Base-by-base conservation (phyloP, 1,139 yeast species). In the Pichia norvegensis region DNA sequence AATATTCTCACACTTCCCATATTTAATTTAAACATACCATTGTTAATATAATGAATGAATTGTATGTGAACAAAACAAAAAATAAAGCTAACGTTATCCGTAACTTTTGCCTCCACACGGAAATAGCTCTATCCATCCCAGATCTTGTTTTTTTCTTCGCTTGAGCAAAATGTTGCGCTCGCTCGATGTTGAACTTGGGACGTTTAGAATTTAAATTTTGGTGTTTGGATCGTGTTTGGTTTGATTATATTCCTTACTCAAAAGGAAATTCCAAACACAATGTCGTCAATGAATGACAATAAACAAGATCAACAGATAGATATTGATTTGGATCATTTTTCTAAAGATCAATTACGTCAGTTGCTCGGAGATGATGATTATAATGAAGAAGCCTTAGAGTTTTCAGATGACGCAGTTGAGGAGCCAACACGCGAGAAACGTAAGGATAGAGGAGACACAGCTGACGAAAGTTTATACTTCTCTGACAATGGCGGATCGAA, bases 291-390 rank as follows among this genome's bases (percentile, higher is more conserved):
- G 11, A 25, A 25, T 13, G 11, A 10, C 6, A 27, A 27, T 11
- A 27, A 13, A 27, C 4, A 27, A 13, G 27, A 35, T n/a, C 22
- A 23, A 8, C 31, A 42, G 19, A 35, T 41, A 6, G 54, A 51
- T 27, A 38, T 49, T 21, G 48, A 54, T 13, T 45, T 59, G 23
- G 60, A 57, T 17, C 57, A 59, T 11, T 54, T 53, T 5, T 54
- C 59, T 38, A 58, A 62, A 31, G 59, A 54, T 10, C 53, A 53
- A n/a, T 53, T 61, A 27, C 58, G 65, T 37, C 60, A 55, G 21
- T 48, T 61, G 36, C 53, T 61, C 13, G 57, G 46, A 17, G 46
- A 67, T 47, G 68, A 64, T n/a, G 69, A 65, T 38, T 71, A 68
- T 44, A 65, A 64, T 36, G 72, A 67, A 29, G 57, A 52, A 23